Conservation (phyloP, 1,139 yeast species). For the Saccharomyces pastorianus region DNA sequence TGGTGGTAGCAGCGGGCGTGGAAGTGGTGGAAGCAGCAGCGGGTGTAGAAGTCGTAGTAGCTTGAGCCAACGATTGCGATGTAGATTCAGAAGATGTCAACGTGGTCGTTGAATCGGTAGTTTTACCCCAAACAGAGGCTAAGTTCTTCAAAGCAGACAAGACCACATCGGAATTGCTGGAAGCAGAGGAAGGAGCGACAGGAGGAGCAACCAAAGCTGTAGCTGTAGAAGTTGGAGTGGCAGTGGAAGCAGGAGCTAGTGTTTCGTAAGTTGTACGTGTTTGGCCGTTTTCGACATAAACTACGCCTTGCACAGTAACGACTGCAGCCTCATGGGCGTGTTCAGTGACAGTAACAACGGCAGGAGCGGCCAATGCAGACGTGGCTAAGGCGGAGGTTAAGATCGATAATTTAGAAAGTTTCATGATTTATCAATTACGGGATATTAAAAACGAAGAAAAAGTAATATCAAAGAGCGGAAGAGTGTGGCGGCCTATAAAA, state of each 20-base stretch:
- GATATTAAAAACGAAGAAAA: neutral
- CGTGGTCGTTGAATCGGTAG: constrained; percentile 5
- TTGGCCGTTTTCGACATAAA: constrained; percentile 20
- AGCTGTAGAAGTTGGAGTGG: neutral
- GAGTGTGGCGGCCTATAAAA: neutral
- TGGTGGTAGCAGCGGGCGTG: constrained; percentile 16
- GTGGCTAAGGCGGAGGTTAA: constrained; percentile 25
- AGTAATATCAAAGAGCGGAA: neutral
- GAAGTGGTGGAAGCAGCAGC: constrained; percentile 7
- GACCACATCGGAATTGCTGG: constrained; percentile 5
- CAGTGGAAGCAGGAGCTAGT: constrained; percentile 3
- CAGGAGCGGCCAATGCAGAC: constrained; percentile 32
- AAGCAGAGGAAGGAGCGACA: constrained; percentile 3
- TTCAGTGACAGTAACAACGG: constrained; percentile 30
- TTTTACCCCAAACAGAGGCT: constrained; percentile 2
- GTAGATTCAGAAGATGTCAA: constrained; percentile 5
- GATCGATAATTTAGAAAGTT: neutral
- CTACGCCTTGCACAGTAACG: constrained; percentile 23
- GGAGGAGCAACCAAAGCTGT: neutral
- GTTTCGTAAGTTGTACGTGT: constrained; percentile 25
- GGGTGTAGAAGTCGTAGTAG: constrained; percentile 6
- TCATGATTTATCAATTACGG: neutral
- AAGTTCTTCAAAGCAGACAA: constrained; percentile 6
- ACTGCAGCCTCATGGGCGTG: constrained; percentile 20
- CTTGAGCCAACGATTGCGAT: constrained; percentile 10